Conservation (phyloP, 768 basidiomycete species). For the Hygrophorus pudorinus region DNA sequence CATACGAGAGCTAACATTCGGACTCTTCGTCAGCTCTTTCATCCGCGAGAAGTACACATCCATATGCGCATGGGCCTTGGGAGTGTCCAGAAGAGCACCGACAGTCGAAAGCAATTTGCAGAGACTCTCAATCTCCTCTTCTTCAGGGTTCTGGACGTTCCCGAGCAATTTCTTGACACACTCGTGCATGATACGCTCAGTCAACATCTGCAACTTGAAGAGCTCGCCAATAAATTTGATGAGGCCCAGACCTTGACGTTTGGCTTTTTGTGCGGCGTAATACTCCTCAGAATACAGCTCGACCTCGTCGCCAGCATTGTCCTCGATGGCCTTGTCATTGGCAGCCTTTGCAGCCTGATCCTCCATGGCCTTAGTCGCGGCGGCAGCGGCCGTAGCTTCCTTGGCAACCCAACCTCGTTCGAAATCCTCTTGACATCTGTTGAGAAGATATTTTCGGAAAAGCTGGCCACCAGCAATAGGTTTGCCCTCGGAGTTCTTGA, state of each 20-base stretch:
- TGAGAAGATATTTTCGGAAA: slow-evolving; percentile 94
- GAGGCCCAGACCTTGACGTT: slow-evolving; percentile 92
- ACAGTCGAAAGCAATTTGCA: slow-evolving; percentile 91
- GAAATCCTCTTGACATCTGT: slow-evolving; percentile 96
- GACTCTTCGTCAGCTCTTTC: slow-evolving; percentile 68
- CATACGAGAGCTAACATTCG: slow-evolving; percentile 76
- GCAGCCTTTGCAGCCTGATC: slow-evolving; percentile 72
- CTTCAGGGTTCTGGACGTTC: slow-evolving; percentile 92
- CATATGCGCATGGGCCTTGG: slow-evolving; percentile 77
- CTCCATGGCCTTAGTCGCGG: slow-evolving; percentile 74
- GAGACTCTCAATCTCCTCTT: slow-evolving; percentile 94
- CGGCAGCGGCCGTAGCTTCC: slow-evolving; percentile 79
- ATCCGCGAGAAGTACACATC: slow-evolving; percentile 91
- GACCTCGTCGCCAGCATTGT: slow-evolving; percentile 46
- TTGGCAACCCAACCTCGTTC: slow-evolving; percentile 91
- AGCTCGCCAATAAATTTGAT: slow-evolving; percentile 98
- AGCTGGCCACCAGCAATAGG: slow-evolving; percentile 89
- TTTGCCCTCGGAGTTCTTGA: slow-evolving; percentile 72
- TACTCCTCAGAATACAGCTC: slow-evolving; percentile 93
- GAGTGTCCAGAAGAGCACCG: slow-evolving; percentile 71
- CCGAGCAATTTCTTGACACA: slow-evolving; percentile 93
- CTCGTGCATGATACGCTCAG: slow-evolving; percentile 97
- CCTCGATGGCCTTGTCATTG: slow-evolving; percentile 38
- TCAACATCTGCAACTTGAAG: slow-evolving; percentile 98
- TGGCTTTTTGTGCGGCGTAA: slow-evolving; percentile 93